Conservation (phyloP, 176 grass and related monocot species). For the Secale cereale region DNA sequence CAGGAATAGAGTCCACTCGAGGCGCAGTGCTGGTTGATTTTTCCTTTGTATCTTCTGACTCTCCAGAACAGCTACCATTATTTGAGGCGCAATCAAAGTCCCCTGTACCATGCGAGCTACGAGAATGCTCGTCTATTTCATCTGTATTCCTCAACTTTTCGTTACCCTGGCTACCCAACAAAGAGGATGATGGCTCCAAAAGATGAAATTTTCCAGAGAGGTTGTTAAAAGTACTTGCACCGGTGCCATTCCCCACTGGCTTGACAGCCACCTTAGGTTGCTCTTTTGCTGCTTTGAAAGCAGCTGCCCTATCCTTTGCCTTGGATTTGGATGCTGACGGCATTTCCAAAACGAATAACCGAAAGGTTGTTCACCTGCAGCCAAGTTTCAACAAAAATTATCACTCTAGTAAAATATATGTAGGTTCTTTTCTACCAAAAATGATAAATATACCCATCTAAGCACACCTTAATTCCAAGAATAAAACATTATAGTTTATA, state of each 20-base stretch:
- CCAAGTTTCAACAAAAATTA: constrained; percentile 12
- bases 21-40: constrained; percentile 41
- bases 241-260: constrained; percentile 49
- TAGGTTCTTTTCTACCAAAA: neutral
- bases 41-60: constrained; percentile 82
- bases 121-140: constrained; percentile 92
- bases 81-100: constrained; percentile 87
- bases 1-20: constrained; percentile 64
- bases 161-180: constrained; percentile 46
- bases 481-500: neutral
- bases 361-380: constrained; percentile 35
- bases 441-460: neutral
- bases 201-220: constrained; percentile 84
- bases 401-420: neutral
- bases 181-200: constrained; percentile 58
- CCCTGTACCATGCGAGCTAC: constrained; percentile 73
- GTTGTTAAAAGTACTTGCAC: constrained; percentile 72
- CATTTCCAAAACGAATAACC: constrained; percentile 45
- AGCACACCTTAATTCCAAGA: neutral
- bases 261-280: constrained; percentile 64
- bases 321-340: constrained; percentile 93
- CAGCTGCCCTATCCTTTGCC: constrained; percentile 61
- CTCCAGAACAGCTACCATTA: constrained; percentile 81
- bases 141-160: constrained; percentile 71
- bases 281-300: constrained; percentile 60